Base-by-base conservation (phyloP, 768 basidiomycete genomes). In the Kwoniella newhampshirensis region DNA sequence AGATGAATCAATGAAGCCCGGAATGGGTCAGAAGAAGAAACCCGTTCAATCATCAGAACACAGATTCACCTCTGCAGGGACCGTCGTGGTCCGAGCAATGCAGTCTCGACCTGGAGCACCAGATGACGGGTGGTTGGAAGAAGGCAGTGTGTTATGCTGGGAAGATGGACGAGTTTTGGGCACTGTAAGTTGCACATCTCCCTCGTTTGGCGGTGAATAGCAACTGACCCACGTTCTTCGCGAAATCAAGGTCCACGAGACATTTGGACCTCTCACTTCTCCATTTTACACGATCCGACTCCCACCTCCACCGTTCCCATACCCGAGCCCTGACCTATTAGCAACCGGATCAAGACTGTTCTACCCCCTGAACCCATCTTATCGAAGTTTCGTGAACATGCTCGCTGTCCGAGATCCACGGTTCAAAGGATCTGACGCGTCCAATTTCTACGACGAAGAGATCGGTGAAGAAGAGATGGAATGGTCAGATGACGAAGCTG, bases 401-500 rank as follows among this genome's bases (percentile, higher is more conserved):
- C 80, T 82, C 35, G 83, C 86, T 43, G 81, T 97, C 43, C 82
- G 83, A 25, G 70, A 71, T 45, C 63, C 73, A 57, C 80, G 78
- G 17, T 73, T 84, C 60, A 92, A 86, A 71, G 94, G 93, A 39
- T 91, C 89, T 62, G 94, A 98, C 66, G 94, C 94, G 20, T 91
- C 88, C 68, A 98, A 97, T 71, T 81, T 91, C 9, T 85, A 91
- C 64, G 94, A 98, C 70, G 94, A 98, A 76, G 94, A 98, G 73
- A 86, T 89, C 2, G 88, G 81, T 1, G 91, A 89, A 18, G 84
- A 90, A 53, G 94, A 97, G 70, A 69, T 89, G 27, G 94, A 98
- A 72, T 98, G 93, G 77, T 91, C 89, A 2, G 94, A 98, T 63
- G 94, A 98, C 64, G 94, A 98, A 74, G 82, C 86, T 52, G 94